phyloP scores from a whole-genome alignment of 2,329 filamentous ascomycete species.

The Colletotrichum incanum region DNA sequence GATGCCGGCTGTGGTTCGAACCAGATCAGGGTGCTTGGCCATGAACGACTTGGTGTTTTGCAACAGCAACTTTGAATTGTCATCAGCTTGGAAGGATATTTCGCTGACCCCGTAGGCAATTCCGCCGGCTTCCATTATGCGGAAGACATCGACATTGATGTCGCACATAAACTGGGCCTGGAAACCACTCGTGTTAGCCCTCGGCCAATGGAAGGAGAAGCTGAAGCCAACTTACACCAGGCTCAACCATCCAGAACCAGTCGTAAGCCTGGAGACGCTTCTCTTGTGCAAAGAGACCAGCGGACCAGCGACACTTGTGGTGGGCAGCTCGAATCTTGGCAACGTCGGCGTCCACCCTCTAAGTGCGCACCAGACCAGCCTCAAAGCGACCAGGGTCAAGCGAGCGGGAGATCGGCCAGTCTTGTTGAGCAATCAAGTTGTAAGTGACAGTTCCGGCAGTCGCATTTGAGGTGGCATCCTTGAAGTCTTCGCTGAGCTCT shows the following conservation, averaged over 20 bases:
- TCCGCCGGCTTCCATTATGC: slow-evolving; percentile 87
- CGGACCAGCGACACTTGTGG: slow-evolving; percentile 88
- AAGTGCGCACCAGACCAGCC: slow-evolving; percentile 75
- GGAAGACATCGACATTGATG: slow-evolving; percentile 89
- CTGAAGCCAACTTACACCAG: slow-evolving; percentile 63
- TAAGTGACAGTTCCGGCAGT: slow-evolving; percentile 82
- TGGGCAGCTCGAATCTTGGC: slow-evolving; percentile 76
- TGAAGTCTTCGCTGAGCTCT: slow-evolving; percentile 85
- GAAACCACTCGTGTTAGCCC: slow-evolving; percentile 31
- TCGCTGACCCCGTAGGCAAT: slow-evolving; percentile 81
- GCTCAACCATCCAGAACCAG: slow-evolving; percentile 75
- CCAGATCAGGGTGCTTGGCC: slow-evolving; percentile 58
- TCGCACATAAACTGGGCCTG: slow-evolving; percentile 70
- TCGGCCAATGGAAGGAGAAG: not conserved
- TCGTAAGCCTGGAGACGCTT: slow-evolving; percentile 75
- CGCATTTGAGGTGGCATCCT: slow-evolving; percentile 74
- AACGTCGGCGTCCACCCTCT: slow-evolving; percentile 74
- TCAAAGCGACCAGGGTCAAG: slow-evolving; percentile 77
- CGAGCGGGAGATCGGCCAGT: slow-evolving; percentile 83
- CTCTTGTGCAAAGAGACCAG: slow-evolving; percentile 86
- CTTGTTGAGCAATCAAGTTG: slow-evolving; percentile 80
- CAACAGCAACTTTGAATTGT: slow-evolving; percentile 62
- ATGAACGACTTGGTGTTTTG: slow-evolving; percentile 63
- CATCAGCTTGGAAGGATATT: slow-evolving; percentile 62
- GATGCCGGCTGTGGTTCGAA: slow-evolving; percentile 65